Evolutionary conservation across 257 asterid species (phyloP).

Genomic region (Voacanga thouarsii): DNA sequence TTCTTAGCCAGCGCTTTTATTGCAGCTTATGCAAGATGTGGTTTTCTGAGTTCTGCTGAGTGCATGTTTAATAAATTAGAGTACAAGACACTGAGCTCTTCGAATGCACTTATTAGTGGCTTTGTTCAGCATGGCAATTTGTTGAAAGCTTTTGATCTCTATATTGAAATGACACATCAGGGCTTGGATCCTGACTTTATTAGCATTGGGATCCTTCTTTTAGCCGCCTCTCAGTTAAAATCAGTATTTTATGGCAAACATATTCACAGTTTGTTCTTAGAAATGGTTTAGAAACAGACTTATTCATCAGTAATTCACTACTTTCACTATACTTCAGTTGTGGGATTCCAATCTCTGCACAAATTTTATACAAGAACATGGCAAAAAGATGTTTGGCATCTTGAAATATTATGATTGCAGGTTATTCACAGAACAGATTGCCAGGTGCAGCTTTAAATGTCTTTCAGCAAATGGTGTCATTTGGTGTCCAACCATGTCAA

Average conservation of each 20-base stretch:
- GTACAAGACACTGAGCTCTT: conserved; percentile 29
- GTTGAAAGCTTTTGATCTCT: conserved; percentile 16
- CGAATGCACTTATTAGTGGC: conserved; percentile 31
- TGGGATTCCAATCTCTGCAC: conserved; percentile 23
- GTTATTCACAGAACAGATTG: conserved; percentile 23
- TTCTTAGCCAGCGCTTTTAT: conserved; percentile 29
- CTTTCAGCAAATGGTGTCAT: conserved; percentile 26
- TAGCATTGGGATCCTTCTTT: conserved; percentile 29
- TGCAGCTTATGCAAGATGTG: conserved; percentile 33
- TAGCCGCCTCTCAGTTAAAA: conserved; percentile 23
- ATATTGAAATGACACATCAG: conserved; percentile 19
- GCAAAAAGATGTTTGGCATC: conserved; percentile 13
- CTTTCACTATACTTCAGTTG: conserved; percentile 30
- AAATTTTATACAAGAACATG: conserved; percentile 12
- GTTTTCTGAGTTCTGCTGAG: conserved; percentile 21
- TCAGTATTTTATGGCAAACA: conserved; percentile 16
- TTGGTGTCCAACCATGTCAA: conserved; percentile 21
- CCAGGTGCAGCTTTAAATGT: conserved; percentile 24
- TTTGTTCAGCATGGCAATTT: conserved; percentile 22
- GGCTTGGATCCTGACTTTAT: conserved; percentile 31
- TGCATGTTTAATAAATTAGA: conserved; percentile 16
- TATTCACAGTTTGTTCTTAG: conserved; percentile 29
- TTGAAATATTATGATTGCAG: conserved; percentile 36
- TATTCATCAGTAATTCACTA: conserved; percentile 23
- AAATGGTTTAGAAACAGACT: conserved; percentile 24